Conservation (phyloP, 148 eudicot genomes). For the Limonium bicolor region DNA sequence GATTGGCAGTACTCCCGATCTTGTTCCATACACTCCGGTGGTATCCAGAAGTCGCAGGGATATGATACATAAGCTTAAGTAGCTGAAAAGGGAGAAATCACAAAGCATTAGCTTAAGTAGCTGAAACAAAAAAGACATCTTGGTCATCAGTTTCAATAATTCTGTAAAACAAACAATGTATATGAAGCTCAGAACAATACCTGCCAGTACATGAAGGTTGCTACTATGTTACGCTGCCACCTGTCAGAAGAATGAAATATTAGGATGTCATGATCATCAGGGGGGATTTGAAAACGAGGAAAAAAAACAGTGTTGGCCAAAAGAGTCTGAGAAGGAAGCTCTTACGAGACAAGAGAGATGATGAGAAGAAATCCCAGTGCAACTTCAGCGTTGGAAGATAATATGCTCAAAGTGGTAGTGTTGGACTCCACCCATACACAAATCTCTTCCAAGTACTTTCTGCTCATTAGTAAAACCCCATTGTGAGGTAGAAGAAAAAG, state of each 20-base stretch:
- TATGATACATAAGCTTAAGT: constrained; percentile 95
- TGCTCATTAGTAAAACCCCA: no score
- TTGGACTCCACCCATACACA: constrained; percentile 99
- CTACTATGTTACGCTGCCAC: constrained; percentile 93
- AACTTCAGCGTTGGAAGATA: constrained; percentile 88
- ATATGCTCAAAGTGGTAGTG: constrained; percentile 70
- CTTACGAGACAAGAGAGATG: constrained; percentile 75
- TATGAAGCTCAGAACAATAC: constrained; percentile 21
- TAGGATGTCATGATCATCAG: not conserved
- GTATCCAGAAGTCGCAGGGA: constrained; percentile 70
- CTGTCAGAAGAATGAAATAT: constrained; percentile 23
- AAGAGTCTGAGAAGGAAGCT: no score
- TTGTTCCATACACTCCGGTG: constrained; percentile 85
- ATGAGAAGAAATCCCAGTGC: constrained; percentile 87
- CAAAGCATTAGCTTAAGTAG: not conserved
- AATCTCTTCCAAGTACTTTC: constrained; percentile 88
- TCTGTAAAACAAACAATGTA: not conserved
- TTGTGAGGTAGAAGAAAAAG: no score
- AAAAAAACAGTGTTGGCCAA: not conserved
- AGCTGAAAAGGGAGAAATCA: constrained; percentile 32
- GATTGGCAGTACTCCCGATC: constrained; percentile 50
- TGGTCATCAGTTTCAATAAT: not conserved
- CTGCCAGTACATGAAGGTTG: constrained; percentile 98
- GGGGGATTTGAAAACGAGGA: not conserved
- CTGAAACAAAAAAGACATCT: not conserved